Evolutionary conservation across 2,329 filamentous ascomycete genomes (phyloP).

Genomic region (Oidium heveae): DNA sequence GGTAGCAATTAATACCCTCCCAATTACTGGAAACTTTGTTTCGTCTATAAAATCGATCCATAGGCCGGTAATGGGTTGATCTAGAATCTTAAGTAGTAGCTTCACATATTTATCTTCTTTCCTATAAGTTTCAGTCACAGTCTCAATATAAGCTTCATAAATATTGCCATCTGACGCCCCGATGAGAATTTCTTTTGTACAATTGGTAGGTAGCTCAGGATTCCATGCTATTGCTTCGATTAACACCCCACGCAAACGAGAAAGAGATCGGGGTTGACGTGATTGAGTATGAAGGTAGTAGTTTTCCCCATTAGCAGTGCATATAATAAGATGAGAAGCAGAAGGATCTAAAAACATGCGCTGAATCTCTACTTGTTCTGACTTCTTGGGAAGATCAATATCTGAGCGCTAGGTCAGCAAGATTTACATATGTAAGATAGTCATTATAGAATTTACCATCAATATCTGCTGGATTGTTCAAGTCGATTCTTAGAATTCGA

Average conservation of each 20-base stretch:
- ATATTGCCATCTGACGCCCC: slow-evolving; percentile 85
- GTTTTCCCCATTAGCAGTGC: slow-evolving; percentile 79
- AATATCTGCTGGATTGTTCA: slow-evolving; percentile 84
- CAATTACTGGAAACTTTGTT: slow-evolving; percentile 34
- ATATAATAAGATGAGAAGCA: slow-evolving; percentile 78
- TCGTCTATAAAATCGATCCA: slow-evolving; percentile 51
- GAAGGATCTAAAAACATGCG: slow-evolving; percentile 96
- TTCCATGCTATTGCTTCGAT: slow-evolving; percentile 92
- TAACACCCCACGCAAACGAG: slow-evolving; percentile 58
- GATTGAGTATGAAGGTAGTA: slow-evolving; percentile 96
- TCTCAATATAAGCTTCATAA: slow-evolving; percentile 88
- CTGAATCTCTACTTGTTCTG: slow-evolving; percentile 75
- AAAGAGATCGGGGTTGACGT: slow-evolving; percentile 58
- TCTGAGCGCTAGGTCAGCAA: slow-evolving; percentile 26
- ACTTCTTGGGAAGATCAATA: slow-evolving; percentile 88
- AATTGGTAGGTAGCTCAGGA: slow-evolving; percentile 72
- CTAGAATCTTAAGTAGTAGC: slow-evolving; percentile 54
- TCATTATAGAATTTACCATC: slow-evolving; percentile 32
- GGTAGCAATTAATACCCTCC: slow-evolving; percentile 60
- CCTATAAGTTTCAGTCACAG: slow-evolving; percentile 79
- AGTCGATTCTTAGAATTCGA: slow-evolving; percentile 76
- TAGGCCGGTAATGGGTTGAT: slow-evolving; percentile 62
- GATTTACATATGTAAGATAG: not conserved
- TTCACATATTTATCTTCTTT: slow-evolving; percentile 87
- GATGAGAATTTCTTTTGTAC: slow-evolving; percentile 78